phyloP scores from a whole-genome alignment of 805 yeast genomes.

The Sungouiella blattae region DNA sequence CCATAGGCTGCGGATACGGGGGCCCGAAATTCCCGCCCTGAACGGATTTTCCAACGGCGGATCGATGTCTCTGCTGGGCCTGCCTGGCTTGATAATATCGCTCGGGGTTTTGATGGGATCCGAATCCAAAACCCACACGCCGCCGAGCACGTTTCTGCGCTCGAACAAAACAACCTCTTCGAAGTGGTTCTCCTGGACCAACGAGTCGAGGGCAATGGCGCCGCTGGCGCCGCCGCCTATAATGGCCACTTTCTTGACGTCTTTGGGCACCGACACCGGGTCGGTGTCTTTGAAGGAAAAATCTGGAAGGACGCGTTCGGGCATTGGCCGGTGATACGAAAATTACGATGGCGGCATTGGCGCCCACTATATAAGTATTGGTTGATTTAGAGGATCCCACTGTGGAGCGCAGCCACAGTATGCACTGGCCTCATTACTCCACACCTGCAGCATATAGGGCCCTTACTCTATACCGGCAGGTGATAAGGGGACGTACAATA shows the following conservation, averaged over 20 bases:
- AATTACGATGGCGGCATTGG: too few species aligned
- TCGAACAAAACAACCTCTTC: slow-evolving; percentile 38
- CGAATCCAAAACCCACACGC: slow-evolving; percentile 40
- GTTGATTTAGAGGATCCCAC: too few species aligned
- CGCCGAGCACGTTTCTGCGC: slow-evolving; percentile 38
- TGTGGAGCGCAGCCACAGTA: too few species aligned
- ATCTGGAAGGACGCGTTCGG: too few species aligned
- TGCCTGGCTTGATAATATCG: slow-evolving; percentile 18
- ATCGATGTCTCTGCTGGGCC: slow-evolving; percentile 19
- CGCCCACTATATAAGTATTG: too few species aligned
- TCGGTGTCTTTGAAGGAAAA: not conserved
- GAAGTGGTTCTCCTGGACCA: slow-evolving; percentile 32
- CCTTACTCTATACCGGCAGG: too few species aligned
- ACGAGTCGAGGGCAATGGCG: slow-evolving; percentile 37
- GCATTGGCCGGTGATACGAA: too few species aligned
- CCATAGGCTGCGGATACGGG: not conserved
- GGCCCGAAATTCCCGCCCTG: slow-evolving; percentile 1
- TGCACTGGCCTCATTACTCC: too few species aligned
- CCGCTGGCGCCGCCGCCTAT: slow-evolving; percentile 55
- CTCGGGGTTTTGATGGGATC: slow-evolving; percentile 10
- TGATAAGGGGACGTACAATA: too few species aligned
- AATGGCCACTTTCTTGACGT: slow-evolving; percentile 33
- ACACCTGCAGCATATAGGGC: too few species aligned
- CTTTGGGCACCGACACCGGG: slow-evolving; percentile 1
- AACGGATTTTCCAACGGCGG: slow-evolving; percentile 23